Evolutionary conservation across 495 filamentous ascomycete species (phyloP).

Genomic region (Penicillium verhagenii): DNA sequence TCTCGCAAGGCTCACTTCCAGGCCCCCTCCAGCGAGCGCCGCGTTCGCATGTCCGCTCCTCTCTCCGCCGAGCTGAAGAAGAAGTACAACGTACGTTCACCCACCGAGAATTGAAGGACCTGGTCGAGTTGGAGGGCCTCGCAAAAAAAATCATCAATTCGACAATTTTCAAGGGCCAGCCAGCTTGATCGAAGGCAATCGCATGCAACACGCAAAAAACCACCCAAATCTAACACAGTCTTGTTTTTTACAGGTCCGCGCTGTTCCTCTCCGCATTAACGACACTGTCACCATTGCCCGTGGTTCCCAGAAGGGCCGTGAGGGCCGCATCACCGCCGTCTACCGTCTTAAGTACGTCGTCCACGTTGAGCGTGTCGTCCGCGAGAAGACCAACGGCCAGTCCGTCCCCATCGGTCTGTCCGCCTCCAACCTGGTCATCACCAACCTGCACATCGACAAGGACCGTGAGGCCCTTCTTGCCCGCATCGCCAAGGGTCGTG

Average conservation of each 20-base stretch:
- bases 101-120: conserved; percentile 2
- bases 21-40: conserved; percentile 87
- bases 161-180: neutral
- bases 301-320: conserved; percentile 61
- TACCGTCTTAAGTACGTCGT: conserved; percentile 98
- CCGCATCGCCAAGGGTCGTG: conserved; percentile 74
- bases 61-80: conserved; percentile 93
- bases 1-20: conserved; percentile 95
- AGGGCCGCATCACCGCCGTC: conserved; percentile 87
- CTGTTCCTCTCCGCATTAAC: conserved; percentile 96
- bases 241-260: conserved; percentile 67
- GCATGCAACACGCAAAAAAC: neutral
- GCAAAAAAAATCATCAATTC: neutral
- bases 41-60: conserved; percentile 89
- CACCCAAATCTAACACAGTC: conserved; percentile 12
- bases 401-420: conserved; percentile 84
- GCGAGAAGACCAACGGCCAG: conserved; percentile 94
- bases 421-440: conserved; percentile 92
- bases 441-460: conserved; percentile 97
- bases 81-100: conserved; percentile 79
- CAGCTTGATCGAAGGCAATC: neutral
- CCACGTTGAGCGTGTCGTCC: conserved; percentile 86
- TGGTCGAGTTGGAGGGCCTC: neutral
- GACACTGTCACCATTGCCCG: conserved; percentile 90
- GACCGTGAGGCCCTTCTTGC: conserved; percentile 93